Evolutionary conservation across 805 yeast species (phyloP), one percentile per base, ranked within the genome.

Genomic region (Saturnispora saitoi): DNA sequence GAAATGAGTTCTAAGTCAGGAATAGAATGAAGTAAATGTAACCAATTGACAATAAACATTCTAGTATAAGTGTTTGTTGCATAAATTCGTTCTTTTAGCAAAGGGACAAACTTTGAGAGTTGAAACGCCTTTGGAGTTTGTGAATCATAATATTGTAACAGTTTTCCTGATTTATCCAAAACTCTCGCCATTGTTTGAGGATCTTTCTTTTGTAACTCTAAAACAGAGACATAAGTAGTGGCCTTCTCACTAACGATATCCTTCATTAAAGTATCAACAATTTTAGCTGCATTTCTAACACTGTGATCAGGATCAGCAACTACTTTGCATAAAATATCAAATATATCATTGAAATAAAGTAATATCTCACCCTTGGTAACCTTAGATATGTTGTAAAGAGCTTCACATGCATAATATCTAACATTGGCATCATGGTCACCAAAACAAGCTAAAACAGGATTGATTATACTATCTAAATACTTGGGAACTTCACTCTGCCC

Each of bases 381-480:
- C 61, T 93, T 93, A 42, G 98, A 95, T 42, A 93, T 90, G 66
- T 93, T 93, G 66, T 93, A 93, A 52, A 93, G 72, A 43, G 95
- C 84, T 61, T 93, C 99, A 68, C 98, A 93, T 0, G 99, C 97
- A 64, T 89, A 93, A 60, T 93, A 93, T 48, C 99, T 74, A 8
- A 93, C 99, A 56, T 95, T 78, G n/a, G 96, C 91, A 63, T 93
- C 96, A 51, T 93, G 96, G 60, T 93, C 99, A 44, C 95, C 91
- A 64, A 93, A 93, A 51, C 97, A 91, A 0, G 96, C 91, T 57
- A 93, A 71, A 12, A 93, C 95, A 0, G 99, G 97, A 52, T 87
- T 93, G 53, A 93, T 79, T 49, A 93, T 89, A 47, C 81, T 86
- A 51, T 87, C 93, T 43, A 93, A 66, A 58, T 87, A 91, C 49